Conservation (phyloP, 1,139 yeast genomes). For the Zhuliangozyma blackwelliae region DNA sequence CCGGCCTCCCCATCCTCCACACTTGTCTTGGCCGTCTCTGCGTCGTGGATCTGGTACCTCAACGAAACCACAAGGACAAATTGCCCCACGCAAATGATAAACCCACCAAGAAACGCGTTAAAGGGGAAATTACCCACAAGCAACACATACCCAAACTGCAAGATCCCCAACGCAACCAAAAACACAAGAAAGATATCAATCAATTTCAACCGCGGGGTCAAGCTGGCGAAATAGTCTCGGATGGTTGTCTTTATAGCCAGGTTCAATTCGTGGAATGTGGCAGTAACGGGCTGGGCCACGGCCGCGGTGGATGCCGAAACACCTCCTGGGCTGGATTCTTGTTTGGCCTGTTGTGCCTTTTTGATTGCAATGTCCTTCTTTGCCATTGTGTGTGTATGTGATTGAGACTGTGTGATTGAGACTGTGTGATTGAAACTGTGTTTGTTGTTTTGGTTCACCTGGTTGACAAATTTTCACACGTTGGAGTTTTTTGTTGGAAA, state of each 20-base stretch:
- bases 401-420: too few species aligned
- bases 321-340: conserved; percentile 5
- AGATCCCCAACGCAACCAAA: conserved; percentile 66
- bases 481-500: not conserved
- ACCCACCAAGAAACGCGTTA: conserved; percentile 94
- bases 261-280: conserved; percentile 34
- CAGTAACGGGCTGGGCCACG: conserved; percentile 4
- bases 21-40: conserved; percentile 2
- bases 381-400: conserved; percentile 25
- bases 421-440: too few species aligned
- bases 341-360: conserved; percentile 20
- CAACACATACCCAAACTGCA: conserved; percentile 75
- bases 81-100: conserved; percentile 89
- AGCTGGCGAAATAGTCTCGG: conserved; percentile 37
- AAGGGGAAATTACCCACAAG: conserved; percentile 90
- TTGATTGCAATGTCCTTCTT: conserved; percentile 30
- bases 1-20: conserved; percentile 4
- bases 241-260: conserved; percentile 48
- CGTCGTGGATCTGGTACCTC: conserved; percentile 57
- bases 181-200: conserved; percentile 77
- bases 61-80: conserved; percentile 81
- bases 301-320: conserved; percentile 1
- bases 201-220: conserved; percentile 52
- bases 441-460: too few species aligned
- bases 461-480: conserved; percentile 2